phyloP scores from a whole-genome alignment of 2,329 filamentous ascomycete species.

The Pseudopyricularia cyperi region DNA sequence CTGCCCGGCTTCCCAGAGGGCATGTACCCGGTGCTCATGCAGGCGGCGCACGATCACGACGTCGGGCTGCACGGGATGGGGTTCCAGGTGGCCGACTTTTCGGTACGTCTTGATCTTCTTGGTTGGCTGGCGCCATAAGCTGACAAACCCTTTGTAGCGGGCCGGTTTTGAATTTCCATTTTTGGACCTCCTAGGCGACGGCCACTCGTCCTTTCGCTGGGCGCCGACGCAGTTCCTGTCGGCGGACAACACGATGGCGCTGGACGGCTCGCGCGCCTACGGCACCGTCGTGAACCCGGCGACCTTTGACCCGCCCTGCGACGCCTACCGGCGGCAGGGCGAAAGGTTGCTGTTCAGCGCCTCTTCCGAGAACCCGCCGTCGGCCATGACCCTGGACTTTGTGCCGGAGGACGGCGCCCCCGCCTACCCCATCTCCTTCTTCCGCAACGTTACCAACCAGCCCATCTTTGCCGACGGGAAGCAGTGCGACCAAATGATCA shows the following conservation, averaged over 20 bases:
- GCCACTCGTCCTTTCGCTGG: conserved; percentile 37
- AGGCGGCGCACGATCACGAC: conserved; percentile 37
- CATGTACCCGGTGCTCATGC: conserved; percentile 39
- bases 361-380: conserved; percentile 13
- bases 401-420: conserved; percentile 13
- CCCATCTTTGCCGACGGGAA: conserved; percentile 38
- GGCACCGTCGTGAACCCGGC: conserved; percentile 28
- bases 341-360: conserved; percentile 2
- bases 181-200: conserved; percentile 36
- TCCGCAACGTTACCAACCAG: conserved; percentile 40
- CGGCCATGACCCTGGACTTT: conserved; percentile 9
- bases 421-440: conserved; percentile 25
- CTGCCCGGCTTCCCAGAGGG: conserved; percentile 34
- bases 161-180: conserved; percentile 42
- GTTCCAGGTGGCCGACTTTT: conserved; percentile 31
- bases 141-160: conserved; percentile 19
- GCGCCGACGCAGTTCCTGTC: conserved; percentile 32
- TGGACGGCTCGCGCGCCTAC: conserved; percentile 30
- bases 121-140: background rate
- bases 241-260: conserved; percentile 24
- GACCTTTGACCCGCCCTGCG: conserved; percentile 30
- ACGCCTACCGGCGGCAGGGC: conserved; percentile 24
- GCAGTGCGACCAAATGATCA: conserved; percentile 21
- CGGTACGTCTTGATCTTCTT: conserved; percentile 19
- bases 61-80: conserved; percentile 26